A percentile compares a stretch with the other conserved stretches of the same genome.
These are phyloP conservation scores for Quercus variabilis DNA, from an alignment of 306 rosid genomes.

Conservation along the genomic window DNA sequence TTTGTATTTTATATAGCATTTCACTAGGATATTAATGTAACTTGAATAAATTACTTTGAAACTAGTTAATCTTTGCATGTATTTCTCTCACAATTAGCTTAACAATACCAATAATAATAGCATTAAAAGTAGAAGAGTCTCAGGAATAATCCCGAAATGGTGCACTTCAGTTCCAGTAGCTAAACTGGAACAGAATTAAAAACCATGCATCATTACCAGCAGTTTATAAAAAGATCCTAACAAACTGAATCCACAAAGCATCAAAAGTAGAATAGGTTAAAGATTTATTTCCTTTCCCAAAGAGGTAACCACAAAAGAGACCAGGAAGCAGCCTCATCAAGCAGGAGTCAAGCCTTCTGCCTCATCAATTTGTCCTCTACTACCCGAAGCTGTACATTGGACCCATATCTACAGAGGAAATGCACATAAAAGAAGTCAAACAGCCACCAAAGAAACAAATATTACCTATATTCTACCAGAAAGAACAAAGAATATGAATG, in stretches of 20 bases:
- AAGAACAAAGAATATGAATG: not conserved
- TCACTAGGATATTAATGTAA: no score
- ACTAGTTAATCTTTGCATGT: no score
- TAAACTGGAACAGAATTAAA: no score
- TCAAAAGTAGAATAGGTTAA: slow-evolving; percentile 9
- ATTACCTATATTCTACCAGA: not conserved
- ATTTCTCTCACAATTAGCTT: no score
- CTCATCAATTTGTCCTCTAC: slow-evolving; percentile 92
- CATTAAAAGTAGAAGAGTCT: no score
- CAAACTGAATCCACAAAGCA: not conserved
- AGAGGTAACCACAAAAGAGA: slow-evolving; percentile 95
- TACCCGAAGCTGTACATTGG: slow-evolving; percentile 65
- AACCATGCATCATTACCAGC: not conserved
- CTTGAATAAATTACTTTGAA: no score
- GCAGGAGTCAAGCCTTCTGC: slow-evolving; percentile 88
- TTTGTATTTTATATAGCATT: no score
- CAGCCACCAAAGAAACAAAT: slow-evolving; percentile 3
- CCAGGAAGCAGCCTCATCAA: slow-evolving; percentile 98
- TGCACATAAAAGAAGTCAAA: slow-evolving; percentile 10
- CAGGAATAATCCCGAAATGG: no score
- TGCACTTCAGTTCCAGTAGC: no score
- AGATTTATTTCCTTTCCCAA: slow-evolving; percentile 78
- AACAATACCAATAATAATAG: no score
- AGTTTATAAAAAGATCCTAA: not conserved
- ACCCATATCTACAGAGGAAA: slow-evolving; percentile 54